Evolutionary conservation across 441 rosid species (phyloP), one percentile per base, ranked within the genome.

Genomic region (Kokia cookei): DNA sequence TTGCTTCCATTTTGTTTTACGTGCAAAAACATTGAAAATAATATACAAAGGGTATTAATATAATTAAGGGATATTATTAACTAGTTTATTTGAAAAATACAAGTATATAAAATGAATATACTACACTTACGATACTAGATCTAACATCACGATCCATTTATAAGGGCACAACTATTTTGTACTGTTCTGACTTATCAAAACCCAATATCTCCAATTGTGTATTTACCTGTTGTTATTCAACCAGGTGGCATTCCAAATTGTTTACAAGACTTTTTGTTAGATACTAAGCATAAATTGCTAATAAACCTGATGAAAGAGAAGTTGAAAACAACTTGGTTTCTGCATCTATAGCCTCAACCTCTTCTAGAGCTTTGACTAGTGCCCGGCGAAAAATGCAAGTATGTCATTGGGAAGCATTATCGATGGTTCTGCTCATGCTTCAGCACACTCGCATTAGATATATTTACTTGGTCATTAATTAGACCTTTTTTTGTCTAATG

Each of bases 91-190:
- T 0, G 0, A 32, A 32, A 32, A 32, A 32, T 4, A 32, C 35
- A 32, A 32, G 4, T 32, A 32, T 32, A 32, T 32, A 32, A 32
- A 32, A 4, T 0, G 5, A 32, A 32, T 32, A 32, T 32, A 32
- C 35, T 32, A 32, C 35, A 32, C 35, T 32, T 32, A 32, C 0
- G 5, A 32, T 32, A 32, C 35, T 32, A 4, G 5, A 32, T 32
- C 35, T 5, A 32, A 32, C 5, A 4, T 32, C 35, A 94, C 73
- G 81, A 83, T 82, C 35, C 90, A 61, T 84, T 85, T 77, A 75
- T 80, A 61, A 90, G 87, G 77, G 77, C 86, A 14, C 97, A 90
- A 78, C 97, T 88, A 40, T 88, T 81, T 77, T 92, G 89, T 77
- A 27, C 94, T 10, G 5, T 82, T 37, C 83, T 90, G 35, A 84